Conservation (phyloP, 2,329 filamentous ascomycete genomes). For the Orbilia quercus region DNA sequence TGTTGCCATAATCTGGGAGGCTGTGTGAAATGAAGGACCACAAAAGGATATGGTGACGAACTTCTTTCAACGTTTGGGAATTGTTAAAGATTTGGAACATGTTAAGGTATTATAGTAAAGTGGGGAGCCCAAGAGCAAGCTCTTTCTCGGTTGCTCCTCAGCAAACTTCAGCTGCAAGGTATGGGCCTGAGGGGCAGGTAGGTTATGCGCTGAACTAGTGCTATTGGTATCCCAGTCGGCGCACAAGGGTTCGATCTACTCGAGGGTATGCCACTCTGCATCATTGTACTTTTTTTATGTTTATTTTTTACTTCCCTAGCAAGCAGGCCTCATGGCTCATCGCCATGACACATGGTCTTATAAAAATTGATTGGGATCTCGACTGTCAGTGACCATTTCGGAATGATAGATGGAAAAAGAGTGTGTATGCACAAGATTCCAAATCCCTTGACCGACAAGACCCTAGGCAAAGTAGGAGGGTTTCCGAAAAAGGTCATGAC, state of each 20-base stretch:
- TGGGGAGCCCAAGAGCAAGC: constrained; percentile 53
- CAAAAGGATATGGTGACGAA: constrained; percentile 55
- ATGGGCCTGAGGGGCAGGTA: constrained; percentile 51
- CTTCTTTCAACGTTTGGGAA: constrained; percentile 33
- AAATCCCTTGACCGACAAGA: constrained; percentile 55
- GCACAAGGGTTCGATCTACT: constrained; percentile 39
- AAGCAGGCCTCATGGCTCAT: constrained; percentile 52
- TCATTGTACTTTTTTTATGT: constrained; percentile 14
- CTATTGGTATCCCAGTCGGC: constrained; percentile 47
- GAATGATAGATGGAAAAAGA: constrained; percentile 43
- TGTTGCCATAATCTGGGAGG: constrained; percentile 55
- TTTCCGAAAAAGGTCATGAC: constrained; percentile 50
- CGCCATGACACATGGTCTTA: constrained; percentile 54
- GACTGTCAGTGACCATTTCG: constrained; percentile 31
- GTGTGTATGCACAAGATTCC: constrained; percentile 52
- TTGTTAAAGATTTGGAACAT: constrained; percentile 49
- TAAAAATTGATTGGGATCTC: constrained; percentile 38
- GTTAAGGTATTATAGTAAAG: constrained; percentile 55
- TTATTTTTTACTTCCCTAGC: constrained; percentile 5
- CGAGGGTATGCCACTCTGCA: constrained; percentile 45
- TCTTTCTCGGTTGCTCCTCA: constrained; percentile 43
- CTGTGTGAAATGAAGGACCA: constrained; percentile 53
- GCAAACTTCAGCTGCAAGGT: constrained; percentile 48
- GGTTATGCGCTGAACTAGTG: constrained; percentile 55
- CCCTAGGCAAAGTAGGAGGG: constrained; percentile 45